These are phyloP conservation scores for Lipomyces kockii DNA, from an alignment of 805 yeast genomes.

Conservation along the genomic window DNA sequence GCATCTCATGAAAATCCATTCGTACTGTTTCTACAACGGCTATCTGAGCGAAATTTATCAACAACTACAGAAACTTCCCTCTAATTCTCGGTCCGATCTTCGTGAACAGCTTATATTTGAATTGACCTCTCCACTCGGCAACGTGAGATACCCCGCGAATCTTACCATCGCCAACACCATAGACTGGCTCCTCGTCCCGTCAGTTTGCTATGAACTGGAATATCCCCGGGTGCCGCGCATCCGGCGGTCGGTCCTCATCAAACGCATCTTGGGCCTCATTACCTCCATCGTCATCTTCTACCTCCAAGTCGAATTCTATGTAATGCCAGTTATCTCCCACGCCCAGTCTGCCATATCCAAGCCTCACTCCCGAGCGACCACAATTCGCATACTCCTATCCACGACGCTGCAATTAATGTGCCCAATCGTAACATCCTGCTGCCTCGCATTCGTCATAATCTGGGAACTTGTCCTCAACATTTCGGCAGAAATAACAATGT, in stretches of 20 bases:
- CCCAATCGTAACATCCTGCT: constrained; percentile 8
- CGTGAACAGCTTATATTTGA: neutral
- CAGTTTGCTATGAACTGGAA: constrained; percentile 19
- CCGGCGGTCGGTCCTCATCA: neutral
- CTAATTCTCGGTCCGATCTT: neutral
- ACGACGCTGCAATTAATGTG: constrained; percentile 7
- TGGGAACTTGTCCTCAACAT: constrained; percentile 20
- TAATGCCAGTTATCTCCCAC: constrained; percentile 10
- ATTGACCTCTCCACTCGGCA: neutral
- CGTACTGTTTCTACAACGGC: constrained; percentile 12
- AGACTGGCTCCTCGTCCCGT: constrained; percentile 17
- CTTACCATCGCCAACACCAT: constrained; percentile 8
- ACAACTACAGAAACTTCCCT: neutral
- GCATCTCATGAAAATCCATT: constrained; percentile 21
- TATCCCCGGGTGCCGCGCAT: constrained; percentile 12
- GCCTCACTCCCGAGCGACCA: neutral
- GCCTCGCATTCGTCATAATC: constrained; percentile 12
- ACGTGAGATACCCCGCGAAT: constrained; percentile 12
- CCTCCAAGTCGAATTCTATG: constrained; percentile 10
- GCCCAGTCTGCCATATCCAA: constrained; percentile 4
- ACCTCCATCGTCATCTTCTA: constrained; percentile 8
- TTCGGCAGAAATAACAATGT: constrained; percentile 17
- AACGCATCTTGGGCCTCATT: neutral
- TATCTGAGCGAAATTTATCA: neutral
- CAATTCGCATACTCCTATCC: constrained; percentile 1